Base-by-base conservation (phyloP, 2,329 filamentous ascomycete genomes). In the Lasiodiplodia theobromae region DNA sequence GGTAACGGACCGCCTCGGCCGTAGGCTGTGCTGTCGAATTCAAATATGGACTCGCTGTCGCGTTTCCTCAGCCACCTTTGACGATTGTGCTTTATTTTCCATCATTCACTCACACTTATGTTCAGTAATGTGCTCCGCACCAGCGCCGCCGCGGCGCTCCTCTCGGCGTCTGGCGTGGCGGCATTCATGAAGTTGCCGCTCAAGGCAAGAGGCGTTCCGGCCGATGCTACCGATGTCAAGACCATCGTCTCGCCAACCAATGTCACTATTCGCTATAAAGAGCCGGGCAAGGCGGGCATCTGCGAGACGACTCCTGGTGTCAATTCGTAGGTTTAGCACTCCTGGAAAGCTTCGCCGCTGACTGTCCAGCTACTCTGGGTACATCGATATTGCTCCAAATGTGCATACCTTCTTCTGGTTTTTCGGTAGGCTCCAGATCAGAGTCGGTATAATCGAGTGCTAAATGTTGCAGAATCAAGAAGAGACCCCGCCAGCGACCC, bases 221-320 rank as follows among this genome's bases (percentile, higher is more conserved):
- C 79, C 47, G 76, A 82, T 60, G 78, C 79, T 25, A 78, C 75
- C 4, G 82, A 77, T 56, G 81, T 84, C 67, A 85, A 79, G 71
- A 83, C 79, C 7, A 80, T 85, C 63, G 79, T 73, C 12, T 78
- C 81, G 4, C 83, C 83, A 7, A 79, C 78, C 25, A 82, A 83
- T 65, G 80, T 81, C 23, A 81, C 77, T 12, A 81, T 86, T 57
- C 79, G 83, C 2, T 86, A 85, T 75, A 86, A 85, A 74, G 80
- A 86, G 74, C 85, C 86, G 7, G 84, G 82, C 4, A 76, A 78
- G 44, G 75, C 74, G 21, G 81, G 82, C 2, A 78, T 86, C 38
- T 86, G 84, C 71, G 84, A 86, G 75, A 86, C 84, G 0, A 86
- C 84, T 1, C 82, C 82, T 2, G 84, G 84, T 7, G 84, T 86